phyloP scores from a whole-genome alignment of 1,284 basidiomycete species.

The Erythrobasidium hasegawianum region DNA sequence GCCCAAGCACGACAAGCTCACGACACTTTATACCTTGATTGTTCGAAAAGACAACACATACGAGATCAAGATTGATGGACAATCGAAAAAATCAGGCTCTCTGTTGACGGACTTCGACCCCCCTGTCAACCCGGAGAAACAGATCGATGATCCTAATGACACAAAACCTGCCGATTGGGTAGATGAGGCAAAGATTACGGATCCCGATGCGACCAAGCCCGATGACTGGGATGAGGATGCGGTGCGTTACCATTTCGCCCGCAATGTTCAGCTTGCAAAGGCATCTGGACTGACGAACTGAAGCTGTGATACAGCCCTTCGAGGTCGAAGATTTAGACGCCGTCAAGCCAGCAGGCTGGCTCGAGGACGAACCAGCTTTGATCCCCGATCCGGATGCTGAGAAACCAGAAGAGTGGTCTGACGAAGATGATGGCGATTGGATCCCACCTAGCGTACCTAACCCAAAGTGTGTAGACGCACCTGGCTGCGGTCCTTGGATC shows the following conservation, averaged over 20 bases:
- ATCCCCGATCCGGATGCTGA: slow-evolving; percentile 82
- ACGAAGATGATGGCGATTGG: slow-evolving; percentile 99
- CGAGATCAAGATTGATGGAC: slow-evolving; percentile 86
- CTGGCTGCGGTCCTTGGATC: slow-evolving; percentile 77
- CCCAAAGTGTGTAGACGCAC: slow-evolving; percentile 80
- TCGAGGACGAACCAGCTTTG: slow-evolving; percentile 75
- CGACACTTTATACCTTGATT: slow-evolving; percentile 88
- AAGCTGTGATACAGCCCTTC: slow-evolving; percentile 55
- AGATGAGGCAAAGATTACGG: slow-evolving; percentile 77
- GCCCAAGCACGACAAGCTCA: slow-evolving; percentile 80
- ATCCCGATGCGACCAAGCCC: slow-evolving; percentile 73
- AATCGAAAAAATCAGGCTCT: slow-evolving; percentile 69
- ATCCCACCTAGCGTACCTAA: slow-evolving; percentile 79
- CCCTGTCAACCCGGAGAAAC: slow-evolving; percentile 84
- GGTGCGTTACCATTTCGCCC: neutral
- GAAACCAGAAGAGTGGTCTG: slow-evolving; percentile 99
- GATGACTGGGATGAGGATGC: slow-evolving; percentile 95
- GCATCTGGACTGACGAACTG: too few relatives aligned
- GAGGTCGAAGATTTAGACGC: slow-evolving; percentile 85
- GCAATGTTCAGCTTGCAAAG: neutral
- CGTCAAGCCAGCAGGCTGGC: slow-evolving; percentile 89
- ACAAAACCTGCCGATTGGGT: slow-evolving; percentile 92
- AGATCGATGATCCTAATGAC: slow-evolving; percentile 91
- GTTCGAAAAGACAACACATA: slow-evolving; percentile 91
- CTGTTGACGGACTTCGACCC: slow-evolving; percentile 93